phyloP scores from a whole-genome alignment of 2,329 filamentous ascomycete genomes.

The Cladosporium sp. region DNA sequence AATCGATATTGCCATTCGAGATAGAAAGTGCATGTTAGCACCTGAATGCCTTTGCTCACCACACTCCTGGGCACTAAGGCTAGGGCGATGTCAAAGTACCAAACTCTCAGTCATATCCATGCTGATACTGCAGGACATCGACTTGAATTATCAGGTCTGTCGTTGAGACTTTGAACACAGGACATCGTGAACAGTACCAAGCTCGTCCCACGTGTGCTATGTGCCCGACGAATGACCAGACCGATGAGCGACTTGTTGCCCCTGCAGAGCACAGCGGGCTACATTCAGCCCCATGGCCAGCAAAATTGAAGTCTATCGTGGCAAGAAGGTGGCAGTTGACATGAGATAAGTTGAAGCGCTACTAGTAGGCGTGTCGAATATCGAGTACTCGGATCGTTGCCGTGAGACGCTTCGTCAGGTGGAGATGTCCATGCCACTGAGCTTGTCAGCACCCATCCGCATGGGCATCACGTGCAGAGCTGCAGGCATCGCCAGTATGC shows the following conservation, averaged over 20 bases:
- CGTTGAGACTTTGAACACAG: background rate
- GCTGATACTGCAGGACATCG: background rate
- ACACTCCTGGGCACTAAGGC: no score
- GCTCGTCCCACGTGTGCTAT: background rate
- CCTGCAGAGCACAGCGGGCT: background rate
- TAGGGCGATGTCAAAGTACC: background rate
- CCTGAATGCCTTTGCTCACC: no score
- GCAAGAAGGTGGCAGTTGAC: background rate
- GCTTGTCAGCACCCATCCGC: background rate
- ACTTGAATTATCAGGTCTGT: background rate
- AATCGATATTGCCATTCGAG: background rate
- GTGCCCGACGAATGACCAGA: no score
- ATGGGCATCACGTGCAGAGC: background rate
- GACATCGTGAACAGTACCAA: background rate
- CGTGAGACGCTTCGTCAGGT: background rate
- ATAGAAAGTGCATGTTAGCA: no score
- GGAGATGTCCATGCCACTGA: background rate
- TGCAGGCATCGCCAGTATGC: background rate
- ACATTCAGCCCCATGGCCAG: background rate
- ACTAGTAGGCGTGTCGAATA: background rate
- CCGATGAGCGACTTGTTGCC: no score
- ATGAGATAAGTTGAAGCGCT: no score
- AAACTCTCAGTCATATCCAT: background rate
- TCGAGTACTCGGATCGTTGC: background rate
- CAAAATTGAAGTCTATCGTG: background rate